Evolutionary conservation across 2,329 filamentous ascomycete genomes (phyloP).

Genomic region (Aspergillus floridensis): DNA sequence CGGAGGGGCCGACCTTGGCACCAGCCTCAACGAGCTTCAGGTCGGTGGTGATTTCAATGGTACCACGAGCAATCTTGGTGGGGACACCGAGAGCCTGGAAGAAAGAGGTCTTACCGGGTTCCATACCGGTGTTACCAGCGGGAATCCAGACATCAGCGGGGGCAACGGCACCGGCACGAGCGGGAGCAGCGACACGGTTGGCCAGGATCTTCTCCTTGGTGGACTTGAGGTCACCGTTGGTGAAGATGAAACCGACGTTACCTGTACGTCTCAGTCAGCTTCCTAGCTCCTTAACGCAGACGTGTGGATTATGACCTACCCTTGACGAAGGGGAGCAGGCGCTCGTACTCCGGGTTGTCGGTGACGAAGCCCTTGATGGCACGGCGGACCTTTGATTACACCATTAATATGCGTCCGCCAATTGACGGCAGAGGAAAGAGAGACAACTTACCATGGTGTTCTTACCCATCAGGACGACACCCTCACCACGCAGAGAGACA

Average conservation of each 20-base stretch:
- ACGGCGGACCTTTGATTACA: constrained; percentile 70
- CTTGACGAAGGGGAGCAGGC: constrained; percentile 90
- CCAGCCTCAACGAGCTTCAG: constrained; percentile 95
- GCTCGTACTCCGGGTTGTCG: constrained; percentile 96
- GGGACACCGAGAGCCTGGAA: constrained; percentile 99
- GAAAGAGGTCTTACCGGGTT: constrained; percentile 99
- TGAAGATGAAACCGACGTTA: constrained; percentile 99
- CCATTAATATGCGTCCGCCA: constrained; percentile 8
- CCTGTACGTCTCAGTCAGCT: constrained; percentile 42
- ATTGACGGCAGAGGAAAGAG: not conserved
- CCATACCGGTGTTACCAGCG: constrained; percentile 99
- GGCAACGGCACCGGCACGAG: constrained; percentile 95
- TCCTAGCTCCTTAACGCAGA: constrained; percentile 3
- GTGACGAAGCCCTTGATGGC: constrained; percentile 90
- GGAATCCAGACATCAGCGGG: constrained; percentile 91
- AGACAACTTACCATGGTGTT: constrained; percentile 86
- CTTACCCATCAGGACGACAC: constrained; percentile 98
- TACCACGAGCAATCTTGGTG: constrained; percentile 99
- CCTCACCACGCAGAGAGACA: constrained; percentile 81
- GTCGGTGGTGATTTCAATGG: constrained; percentile 98
- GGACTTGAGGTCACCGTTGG: constrained; percentile 90
- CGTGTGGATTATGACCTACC: constrained; percentile 44
- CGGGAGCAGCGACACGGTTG: constrained; percentile 97
- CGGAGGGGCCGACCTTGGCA: constrained; percentile 94
- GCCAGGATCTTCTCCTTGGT: constrained; percentile 89